Percentiles rank a stretch among this genome's conserved stretches.
Conservation (phyloP, 176 grass and related monocot species). For the Otatea glauca region DNA sequence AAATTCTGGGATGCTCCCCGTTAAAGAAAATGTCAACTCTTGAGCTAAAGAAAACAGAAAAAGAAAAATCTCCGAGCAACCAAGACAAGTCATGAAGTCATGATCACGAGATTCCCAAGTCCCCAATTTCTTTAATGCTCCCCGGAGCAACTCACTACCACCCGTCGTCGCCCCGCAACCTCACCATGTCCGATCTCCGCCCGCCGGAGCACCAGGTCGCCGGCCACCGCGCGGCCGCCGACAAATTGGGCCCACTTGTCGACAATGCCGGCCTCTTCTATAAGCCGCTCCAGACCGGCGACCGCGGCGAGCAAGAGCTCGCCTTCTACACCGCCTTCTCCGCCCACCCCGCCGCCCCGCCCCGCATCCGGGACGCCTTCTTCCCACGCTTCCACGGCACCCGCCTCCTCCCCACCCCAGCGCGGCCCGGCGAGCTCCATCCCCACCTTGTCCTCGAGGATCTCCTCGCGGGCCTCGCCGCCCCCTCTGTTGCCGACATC, state of each 20-base stretch:
- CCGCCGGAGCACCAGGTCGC: constrained; percentile 85
- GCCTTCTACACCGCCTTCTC: constrained; percentile 74
- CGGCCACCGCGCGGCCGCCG: constrained; percentile 49
- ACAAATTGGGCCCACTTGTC: constrained; percentile 62
- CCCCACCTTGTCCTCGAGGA: constrained; percentile 78
- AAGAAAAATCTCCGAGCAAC: too few species aligned
- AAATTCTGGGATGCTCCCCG: too few species aligned
- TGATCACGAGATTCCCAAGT: too few species aligned
- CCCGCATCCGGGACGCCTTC: constrained; percentile 52
- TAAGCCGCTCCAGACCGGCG: constrained; percentile 69
- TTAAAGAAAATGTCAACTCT: too few species aligned
- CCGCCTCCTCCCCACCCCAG: constrained; percentile 47
- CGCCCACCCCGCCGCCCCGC: constrained; percentile 47
- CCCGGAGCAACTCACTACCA: background rate
- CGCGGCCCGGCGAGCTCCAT: constrained; percentile 44
- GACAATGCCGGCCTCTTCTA: constrained; percentile 70
- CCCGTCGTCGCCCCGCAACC: background rate
- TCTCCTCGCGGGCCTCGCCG: constrained; percentile 50
- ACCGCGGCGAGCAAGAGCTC: constrained; percentile 63
- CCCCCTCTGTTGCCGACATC: constrained; percentile 74
- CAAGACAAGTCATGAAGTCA: too few species aligned
- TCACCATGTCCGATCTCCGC: constrained; percentile 54
- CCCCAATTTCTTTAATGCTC: too few species aligned
- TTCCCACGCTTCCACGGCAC: constrained; percentile 80
- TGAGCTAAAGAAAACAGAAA: too few species aligned